A percentile compares a stretch with the other conserved stretches of the same genome.
Evolutionary conservation across 768 basidiomycete genomes (phyloP).

Genomic region (Hirschioporus abietinus): DNA sequence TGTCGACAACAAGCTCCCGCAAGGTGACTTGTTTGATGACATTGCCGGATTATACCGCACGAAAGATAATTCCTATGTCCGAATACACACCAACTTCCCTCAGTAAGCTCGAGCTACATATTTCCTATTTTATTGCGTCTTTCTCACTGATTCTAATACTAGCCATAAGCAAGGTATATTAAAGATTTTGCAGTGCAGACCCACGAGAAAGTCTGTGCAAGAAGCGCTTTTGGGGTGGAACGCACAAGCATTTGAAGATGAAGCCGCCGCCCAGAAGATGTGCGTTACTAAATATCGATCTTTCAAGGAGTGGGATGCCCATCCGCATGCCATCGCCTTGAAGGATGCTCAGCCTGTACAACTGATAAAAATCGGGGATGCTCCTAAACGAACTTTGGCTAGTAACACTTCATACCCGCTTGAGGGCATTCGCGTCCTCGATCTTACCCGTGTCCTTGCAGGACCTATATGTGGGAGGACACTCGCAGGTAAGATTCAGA

Average conservation of each 20-base stretch:
- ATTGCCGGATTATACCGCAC: slow-evolving; percentile 52
- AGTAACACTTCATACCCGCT: slow-evolving; percentile 28
- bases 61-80: slow-evolving; percentile 42
- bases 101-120: slow-evolving; percentile 34
- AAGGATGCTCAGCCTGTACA: slow-evolving; percentile 35
- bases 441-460: slow-evolving; percentile 54
- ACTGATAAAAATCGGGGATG: slow-evolving; percentile 43
- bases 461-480: slow-evolving; percentile 53
- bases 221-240: slow-evolving; percentile 36
- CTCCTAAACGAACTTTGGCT: slow-evolving; percentile 29
- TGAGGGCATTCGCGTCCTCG: slow-evolving; percentile 48
- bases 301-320: slow-evolving; percentile 43
- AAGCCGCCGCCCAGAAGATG: slow-evolving; percentile 38
- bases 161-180: slow-evolving; percentile 51
- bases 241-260: slow-evolving; percentile 42
- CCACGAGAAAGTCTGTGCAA: slow-evolving; percentile 33
- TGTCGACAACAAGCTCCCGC: slow-evolving; percentile 32
- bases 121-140: neutral
- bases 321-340: slow-evolving; percentile 42
- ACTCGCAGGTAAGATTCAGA: slow-evolving; percentile 39
- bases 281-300: slow-evolving; percentile 47
- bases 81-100: slow-evolving; percentile 62
- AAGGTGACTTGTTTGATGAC: slow-evolving; percentile 35
- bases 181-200: slow-evolving; percentile 33
- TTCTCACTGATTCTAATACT: neutral